phyloP scores from a whole-genome alignment of 257 asterid genomes.

The Paulownia fortunei region DNA sequence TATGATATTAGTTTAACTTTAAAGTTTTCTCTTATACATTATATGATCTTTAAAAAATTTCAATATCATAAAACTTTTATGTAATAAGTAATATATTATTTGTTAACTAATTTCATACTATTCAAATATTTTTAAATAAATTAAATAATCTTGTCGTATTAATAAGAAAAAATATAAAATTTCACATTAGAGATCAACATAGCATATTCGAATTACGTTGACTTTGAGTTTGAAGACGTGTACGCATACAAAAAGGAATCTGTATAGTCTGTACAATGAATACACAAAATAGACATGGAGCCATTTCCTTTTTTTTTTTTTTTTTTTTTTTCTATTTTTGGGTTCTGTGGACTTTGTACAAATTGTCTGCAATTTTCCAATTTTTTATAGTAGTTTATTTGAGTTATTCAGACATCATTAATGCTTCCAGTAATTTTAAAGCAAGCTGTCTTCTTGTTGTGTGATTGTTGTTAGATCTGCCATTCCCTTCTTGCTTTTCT shows the following conservation, averaged over 20 bases:
- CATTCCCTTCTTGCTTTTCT: background rate
- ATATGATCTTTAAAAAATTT: too few relatives aligned
- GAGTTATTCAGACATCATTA: background rate
- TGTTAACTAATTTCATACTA: too few relatives aligned
- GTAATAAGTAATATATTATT: too few relatives aligned
- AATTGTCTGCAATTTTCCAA: background rate
- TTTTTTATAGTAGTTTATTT: background rate
- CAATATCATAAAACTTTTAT: too few relatives aligned
- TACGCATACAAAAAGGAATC: constrained; percentile 1
- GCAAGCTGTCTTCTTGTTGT: background rate
- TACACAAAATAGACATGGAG: constrained; percentile 8
- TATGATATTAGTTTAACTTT: too few relatives aligned
- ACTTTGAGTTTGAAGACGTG: constrained; percentile 29
- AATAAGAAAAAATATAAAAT: background rate
- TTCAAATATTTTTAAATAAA: too few relatives aligned
- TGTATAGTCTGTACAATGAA: background rate
- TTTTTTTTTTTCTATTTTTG: background rate
- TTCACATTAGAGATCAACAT: too few relatives aligned
- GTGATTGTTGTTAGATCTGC: background rate
- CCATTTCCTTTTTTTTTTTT: too few relatives aligned
- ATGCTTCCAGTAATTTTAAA: background rate
- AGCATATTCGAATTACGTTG: constrained; percentile 11
- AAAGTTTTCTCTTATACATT: too few relatives aligned
- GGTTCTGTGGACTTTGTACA: background rate
- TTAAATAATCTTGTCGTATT: too few relatives aligned